Base-by-base conservation (phyloP, 345 rosid genomes). In the Aegle marmelos region DNA sequence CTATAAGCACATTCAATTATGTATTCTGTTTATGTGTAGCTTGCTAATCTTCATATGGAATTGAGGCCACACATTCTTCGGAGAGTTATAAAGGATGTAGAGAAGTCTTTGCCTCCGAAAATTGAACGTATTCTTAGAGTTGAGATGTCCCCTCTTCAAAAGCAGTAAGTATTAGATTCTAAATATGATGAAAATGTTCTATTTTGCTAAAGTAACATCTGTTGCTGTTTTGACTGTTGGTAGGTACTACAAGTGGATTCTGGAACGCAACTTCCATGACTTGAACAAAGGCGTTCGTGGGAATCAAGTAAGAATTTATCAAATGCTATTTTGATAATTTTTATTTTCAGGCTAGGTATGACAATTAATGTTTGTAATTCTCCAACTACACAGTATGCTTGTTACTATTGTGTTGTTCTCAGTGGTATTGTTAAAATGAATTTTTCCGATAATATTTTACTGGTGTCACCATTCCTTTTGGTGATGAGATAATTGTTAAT, bases 71-170 rank as follows among this genome's bases (percentile, higher is more conserved):
- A 97, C 83, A 93, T 97, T 81, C 90, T 97, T 66, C 88, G 99
- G 75, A 93, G 99, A 88, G 98, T 97, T 30, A 97, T 97, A 78
- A 97, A 97, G 86, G 99, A 97, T 81, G 99, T 97, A 30, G 99
- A 97, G 83, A 97, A 97, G 88, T 94, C 98, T 73, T 87, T 97
- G 86, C 99, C 99, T 70, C 99, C 99, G 21, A 97, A 97, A 86
- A 93, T 94, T 79, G 99, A 97, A 90, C 95, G 99, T 59, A 94
- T 97, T 76, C 90, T 97, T 83, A 91, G 99, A 89, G 97, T 97
- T 80, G 99, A 97, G 86, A 97, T 97, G 99, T 97, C 99, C 66
- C 99, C 98, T 79, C 92, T 97, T 76, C 99, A 97, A 85, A 97
- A 94, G 83, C 99, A 94, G 99, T 97, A 81, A 86, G 93, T 76